These are phyloP conservation scores for Fraxinus baroniana DNA, from an alignment of 305 asterid genomes.

Conservation along the genomic window DNA sequence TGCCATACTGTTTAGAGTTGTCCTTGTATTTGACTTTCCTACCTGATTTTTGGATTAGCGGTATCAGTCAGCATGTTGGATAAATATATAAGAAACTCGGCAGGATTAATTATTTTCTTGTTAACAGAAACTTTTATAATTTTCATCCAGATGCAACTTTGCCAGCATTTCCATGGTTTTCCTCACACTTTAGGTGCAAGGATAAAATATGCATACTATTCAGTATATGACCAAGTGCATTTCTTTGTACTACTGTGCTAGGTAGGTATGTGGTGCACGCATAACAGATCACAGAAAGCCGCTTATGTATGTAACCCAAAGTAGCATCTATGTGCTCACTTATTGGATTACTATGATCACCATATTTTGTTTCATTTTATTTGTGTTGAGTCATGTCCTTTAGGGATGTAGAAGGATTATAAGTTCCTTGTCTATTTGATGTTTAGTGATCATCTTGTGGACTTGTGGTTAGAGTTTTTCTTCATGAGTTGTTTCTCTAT, in stretches of 20 bases:
- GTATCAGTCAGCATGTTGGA: not conserved
- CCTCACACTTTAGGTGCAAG: not conserved
- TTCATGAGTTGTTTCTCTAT: not conserved
- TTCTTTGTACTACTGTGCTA: not conserved
- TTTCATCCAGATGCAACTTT: not conserved
- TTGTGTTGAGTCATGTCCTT: not conserved
- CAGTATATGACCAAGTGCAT: not conserved
- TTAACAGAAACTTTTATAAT: not conserved
- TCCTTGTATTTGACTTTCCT: not conserved
- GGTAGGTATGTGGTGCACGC: not conserved
- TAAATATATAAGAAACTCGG: not conserved
- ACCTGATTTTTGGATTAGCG: not conserved
- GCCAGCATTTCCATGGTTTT: not conserved
- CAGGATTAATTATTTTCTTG: not conserved
- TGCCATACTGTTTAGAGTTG: not conserved
- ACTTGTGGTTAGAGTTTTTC: not conserved
- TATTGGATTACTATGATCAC: not conserved
- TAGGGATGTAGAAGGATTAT: not conserved
- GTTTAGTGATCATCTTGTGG: not conserved
- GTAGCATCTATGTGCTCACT: not conserved
- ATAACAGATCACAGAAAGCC: not conserved
- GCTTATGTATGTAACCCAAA: not conserved
- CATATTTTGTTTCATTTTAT: not conserved
- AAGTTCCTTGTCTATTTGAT: not conserved
- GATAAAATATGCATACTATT: not conserved